phyloP scores from a whole-genome alignment of 345 rosid species.

The Hypericum androsaemum region DNA sequence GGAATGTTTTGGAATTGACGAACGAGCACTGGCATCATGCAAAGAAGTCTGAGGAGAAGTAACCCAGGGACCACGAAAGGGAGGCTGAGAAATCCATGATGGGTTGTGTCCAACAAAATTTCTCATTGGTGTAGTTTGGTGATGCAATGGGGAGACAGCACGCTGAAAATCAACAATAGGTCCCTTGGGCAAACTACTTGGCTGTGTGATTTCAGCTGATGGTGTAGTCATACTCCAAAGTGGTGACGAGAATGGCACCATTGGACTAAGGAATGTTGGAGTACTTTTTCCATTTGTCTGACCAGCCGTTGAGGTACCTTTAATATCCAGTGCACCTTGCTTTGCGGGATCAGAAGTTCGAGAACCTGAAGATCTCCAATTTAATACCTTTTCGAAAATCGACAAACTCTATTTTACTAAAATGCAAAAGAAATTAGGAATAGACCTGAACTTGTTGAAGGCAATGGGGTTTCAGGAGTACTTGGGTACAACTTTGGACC shows the following conservation, averaged over 20 bases:
- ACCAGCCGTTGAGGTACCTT: constrained; percentile 40
- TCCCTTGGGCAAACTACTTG: constrained; percentile 52
- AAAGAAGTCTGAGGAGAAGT: constrained; percentile 57
- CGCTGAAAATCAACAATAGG: constrained; percentile 52
- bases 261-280: constrained; percentile 38
- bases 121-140: constrained; percentile 48
- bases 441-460: constrained; percentile 58
- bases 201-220: constrained; percentile 41
- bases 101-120: constrained; percentile 52
- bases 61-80: constrained; percentile 59
- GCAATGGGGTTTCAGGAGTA: constrained; percentile 62
- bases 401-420: constrained; percentile 7
- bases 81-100: constrained; percentile 71
- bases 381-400: constrained; percentile 1
- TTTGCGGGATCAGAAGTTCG: constrained; percentile 43
- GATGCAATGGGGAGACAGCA: constrained; percentile 51
- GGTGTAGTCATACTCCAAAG: constrained; percentile 67
- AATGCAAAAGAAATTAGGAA: constrained; percentile 4
- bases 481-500: constrained; percentile 39
- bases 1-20: constrained; percentile 36
- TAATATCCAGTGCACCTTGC: constrained; percentile 34
- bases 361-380: constrained; percentile 24
- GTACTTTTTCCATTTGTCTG: constrained; percentile 48
- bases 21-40: constrained; percentile 46
- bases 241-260: constrained; percentile 72